Evolutionary conservation across 2,329 filamentous ascomycete genomes (phyloP).

Genomic region (Ascocoryne sarcoides): DNA sequence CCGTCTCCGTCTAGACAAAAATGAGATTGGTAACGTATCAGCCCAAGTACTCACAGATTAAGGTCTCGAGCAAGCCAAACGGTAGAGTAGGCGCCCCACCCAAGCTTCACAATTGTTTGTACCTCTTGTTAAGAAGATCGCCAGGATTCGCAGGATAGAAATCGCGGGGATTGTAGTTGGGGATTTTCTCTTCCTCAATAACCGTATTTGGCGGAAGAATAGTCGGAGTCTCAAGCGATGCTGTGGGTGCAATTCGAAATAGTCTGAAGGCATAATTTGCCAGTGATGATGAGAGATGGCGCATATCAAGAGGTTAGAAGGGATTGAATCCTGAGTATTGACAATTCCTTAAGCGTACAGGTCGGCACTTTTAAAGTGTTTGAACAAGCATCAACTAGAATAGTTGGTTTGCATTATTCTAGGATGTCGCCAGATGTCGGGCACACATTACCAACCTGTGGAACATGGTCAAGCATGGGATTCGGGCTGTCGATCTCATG

Average conservation of each 20-base stretch:
- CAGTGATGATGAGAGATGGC: slow-evolving; percentile 3
- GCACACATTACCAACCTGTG: too few relatives aligned
- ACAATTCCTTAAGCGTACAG: too few relatives aligned
- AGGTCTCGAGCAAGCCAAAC: not conserved
- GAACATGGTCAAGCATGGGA: too few relatives aligned
- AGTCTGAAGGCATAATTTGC: slow-evolving; percentile 6
- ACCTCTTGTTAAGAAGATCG: not conserved
- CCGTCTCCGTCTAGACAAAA: slow-evolving; percentile 1
- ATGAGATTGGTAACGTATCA: too few relatives aligned
- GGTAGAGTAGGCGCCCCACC: not conserved
- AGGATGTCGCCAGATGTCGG: too few relatives aligned
- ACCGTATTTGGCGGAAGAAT: slow-evolving; percentile 3
- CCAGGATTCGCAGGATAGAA: not conserved
- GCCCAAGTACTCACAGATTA: too few relatives aligned
- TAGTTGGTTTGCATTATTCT: not conserved
- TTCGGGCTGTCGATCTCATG: too few relatives aligned
- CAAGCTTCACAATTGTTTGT: not conserved
- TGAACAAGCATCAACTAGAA: not conserved
- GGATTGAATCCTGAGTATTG: slow-evolving; percentile 3
- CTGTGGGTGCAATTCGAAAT: slow-evolving; percentile 5
- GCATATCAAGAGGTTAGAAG: slow-evolving; percentile 3
- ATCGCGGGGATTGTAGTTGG: not conserved
- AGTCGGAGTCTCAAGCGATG: slow-evolving; percentile 3
- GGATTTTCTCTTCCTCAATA: too few relatives aligned
- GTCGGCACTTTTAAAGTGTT: slow-evolving; percentile 2